Conservation (phyloP, 805 yeast species). For the Zygoascus biomembranicola region DNA sequence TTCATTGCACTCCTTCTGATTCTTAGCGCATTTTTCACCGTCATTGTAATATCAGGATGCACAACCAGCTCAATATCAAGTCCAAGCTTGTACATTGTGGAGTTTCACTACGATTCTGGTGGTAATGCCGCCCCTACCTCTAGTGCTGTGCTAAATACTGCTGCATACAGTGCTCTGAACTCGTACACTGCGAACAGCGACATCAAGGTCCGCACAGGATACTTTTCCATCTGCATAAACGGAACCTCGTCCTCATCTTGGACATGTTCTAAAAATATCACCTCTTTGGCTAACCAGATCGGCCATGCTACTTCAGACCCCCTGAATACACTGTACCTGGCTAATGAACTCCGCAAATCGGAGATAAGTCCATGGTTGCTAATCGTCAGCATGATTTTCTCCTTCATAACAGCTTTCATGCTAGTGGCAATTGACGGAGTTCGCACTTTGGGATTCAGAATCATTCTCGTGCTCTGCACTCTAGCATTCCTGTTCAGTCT, state of each 20-base stretch:
- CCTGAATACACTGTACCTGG: conserved; percentile 13
- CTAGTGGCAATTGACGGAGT: conserved; percentile 7
- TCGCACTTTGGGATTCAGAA: conserved; percentile 8
- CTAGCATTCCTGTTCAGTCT: conserved; percentile 11
- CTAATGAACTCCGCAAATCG: conserved; percentile 6
- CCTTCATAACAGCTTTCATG: conserved; percentile 10
- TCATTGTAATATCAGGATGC: conserved; percentile 16
- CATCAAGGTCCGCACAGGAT: conserved; percentile 14
- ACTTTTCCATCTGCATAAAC: conserved; percentile 18
- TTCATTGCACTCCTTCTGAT: conserved; percentile 12
- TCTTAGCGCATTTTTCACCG: conserved; percentile 10
- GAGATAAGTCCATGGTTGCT: conserved; percentile 15
- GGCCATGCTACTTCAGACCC: conserved; percentile 15
- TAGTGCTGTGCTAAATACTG: conserved; percentile 12
- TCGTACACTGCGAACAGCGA: conserved; percentile 6
- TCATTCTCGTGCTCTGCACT: conserved; percentile 7
- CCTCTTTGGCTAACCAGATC: conserved; percentile 3
- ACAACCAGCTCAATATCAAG: conserved; percentile 8
- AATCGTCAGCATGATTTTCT: conserved; percentile 10
- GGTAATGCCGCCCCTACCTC: not conserved
- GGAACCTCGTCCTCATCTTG: conserved; percentile 8
- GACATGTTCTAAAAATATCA: conserved; percentile 14
- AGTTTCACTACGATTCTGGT: conserved; percentile 11
- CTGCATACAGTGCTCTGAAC: conserved; percentile 9
- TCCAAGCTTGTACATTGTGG: conserved; percentile 14